Evolutionary conservation across 139 green algal species (phyloP), one percentile per base, ranked within the genome.

Genomic region (Tetratostichococcus sp.): DNA sequence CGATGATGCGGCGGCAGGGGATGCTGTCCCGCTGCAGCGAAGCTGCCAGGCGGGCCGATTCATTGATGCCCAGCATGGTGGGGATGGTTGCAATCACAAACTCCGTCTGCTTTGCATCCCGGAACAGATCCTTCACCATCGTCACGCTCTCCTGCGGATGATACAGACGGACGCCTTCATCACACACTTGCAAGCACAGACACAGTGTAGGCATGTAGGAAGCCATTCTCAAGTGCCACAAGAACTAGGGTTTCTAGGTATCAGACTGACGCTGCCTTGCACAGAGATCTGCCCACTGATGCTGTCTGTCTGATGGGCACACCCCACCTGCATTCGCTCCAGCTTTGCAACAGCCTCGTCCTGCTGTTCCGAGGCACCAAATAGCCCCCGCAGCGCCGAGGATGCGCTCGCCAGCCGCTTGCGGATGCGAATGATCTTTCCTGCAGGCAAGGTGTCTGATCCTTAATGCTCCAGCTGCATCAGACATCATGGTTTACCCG

Each of bases 41-140:
- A 21, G 72, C 11, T 17, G 92, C 67, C 75, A 98, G 81, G 17
- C 94, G 79, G 1, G 71, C 67, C 67, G 87, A 96, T 79, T 99
- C 96, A 68, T 87, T 94, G 30, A 98, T 79, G 14, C 86, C 96
- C 80, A 99, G 91, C 79, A 94, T 85, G 5, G 96, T 99, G 58
- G 96, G 96, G 30, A 99, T 98, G 76, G 94, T 98, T 35, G 94
- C 96, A 58, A 98, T 97, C 73, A 99, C 87, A 79, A 99, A 99
- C 80, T 99, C 96, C 1, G 92, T 98, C n/a, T 80, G 69, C 65
- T 91, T 42, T 67, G 87, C 79, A 84, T 98, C 86, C 0, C 89
- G 76, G 85, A 99, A 98, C 39, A 99, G 89, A 14, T 86, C 65
- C 75, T 90, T 82, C 22, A 98, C 93, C 78, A 91, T 67, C 0